Conservation (phyloP, 140 eudicot genomes). For the Senecio squalidus region DNA sequence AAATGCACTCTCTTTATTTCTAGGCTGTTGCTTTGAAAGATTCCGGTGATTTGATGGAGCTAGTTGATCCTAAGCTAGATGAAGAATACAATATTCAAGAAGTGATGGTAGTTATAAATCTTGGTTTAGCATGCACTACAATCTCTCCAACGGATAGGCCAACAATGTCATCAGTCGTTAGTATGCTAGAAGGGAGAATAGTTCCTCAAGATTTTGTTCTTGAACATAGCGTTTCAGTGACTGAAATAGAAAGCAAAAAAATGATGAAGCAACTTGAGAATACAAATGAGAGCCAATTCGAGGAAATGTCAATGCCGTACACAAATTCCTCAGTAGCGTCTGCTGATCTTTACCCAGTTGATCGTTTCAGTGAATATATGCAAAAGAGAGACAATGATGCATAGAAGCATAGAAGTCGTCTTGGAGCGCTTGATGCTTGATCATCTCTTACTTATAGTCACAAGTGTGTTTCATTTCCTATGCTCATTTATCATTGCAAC, state of each 20-base stretch:
- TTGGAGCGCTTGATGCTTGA: neutral
- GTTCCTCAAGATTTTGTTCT: conserved; percentile 17
- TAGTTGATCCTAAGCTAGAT: conserved; percentile 58
- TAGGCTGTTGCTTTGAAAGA: conserved; percentile 50
- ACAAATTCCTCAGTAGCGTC: conserved; percentile 38
- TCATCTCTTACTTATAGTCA: neutral
- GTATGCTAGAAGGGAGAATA: conserved; percentile 63
- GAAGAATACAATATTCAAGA: conserved; percentile 38
- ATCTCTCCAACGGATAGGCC: conserved; percentile 59
- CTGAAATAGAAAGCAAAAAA: conserved; percentile 1
- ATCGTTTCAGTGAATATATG: conserved; percentile 35
- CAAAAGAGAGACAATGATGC: conserved; percentile 10
- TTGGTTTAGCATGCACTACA: conserved; percentile 54
- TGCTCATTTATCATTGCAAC: neutral
- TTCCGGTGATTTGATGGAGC: conserved; percentile 42
- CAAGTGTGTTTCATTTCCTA: neutral
- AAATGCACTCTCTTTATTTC: neutral
- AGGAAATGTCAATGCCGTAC: conserved; percentile 33
- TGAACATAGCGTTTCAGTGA: conserved; percentile 19
- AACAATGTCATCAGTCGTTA: conserved; percentile 64
- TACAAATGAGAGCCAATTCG: conserved; percentile 15
- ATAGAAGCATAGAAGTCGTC: neutral
- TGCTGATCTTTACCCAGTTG: conserved; percentile 47
- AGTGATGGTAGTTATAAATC: conserved; percentile 26
- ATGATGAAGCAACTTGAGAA: conserved; percentile 12